Evolutionary conservation across 2,329 filamentous ascomycete genomes (phyloP).

Genomic region (Alternaria hordeiaustralica): DNA sequence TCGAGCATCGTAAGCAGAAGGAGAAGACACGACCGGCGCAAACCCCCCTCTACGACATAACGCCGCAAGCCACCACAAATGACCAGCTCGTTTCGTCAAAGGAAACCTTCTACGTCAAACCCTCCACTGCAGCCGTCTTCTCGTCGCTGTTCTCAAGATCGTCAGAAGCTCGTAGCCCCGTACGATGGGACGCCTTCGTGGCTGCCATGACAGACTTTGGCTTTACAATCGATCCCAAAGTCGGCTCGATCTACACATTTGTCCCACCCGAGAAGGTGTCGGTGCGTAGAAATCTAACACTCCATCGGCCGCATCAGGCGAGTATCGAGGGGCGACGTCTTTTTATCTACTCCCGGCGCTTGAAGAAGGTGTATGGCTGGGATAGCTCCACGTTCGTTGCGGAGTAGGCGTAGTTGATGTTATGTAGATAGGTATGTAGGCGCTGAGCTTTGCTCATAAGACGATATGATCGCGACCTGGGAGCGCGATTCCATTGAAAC

Average conservation of each 20-base stretch:
- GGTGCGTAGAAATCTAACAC: conserved; percentile 7
- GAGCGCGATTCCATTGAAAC: neutral
- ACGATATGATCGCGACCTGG: neutral
- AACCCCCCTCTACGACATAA: neutral
- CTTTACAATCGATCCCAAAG: conserved; percentile 16
- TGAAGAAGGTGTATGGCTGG: conserved; percentile 22
- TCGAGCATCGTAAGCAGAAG: conserved; percentile 1
- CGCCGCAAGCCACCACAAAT: neutral
- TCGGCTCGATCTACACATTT: conserved; percentile 23
- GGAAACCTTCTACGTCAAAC: conserved; percentile 47
- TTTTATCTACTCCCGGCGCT: conserved; percentile 12
- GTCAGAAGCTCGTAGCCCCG: conserved; percentile 25
- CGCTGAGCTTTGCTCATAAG: neutral
- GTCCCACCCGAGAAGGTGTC: conserved; percentile 11
- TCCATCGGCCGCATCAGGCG: conserved; percentile 25
- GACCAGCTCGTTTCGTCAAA: neutral
- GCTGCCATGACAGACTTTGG: conserved; percentile 22
- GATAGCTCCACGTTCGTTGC: conserved; percentile 13
- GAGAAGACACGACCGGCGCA: neutral
- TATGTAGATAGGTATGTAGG: neutral
- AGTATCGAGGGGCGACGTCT: conserved; percentile 19
- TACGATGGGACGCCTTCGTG: conserved; percentile 21
- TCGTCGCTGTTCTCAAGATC: conserved; percentile 34
- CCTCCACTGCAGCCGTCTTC: conserved; percentile 50
- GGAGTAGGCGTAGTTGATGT: neutral